Base-by-base conservation (phyloP, 305 asterid genomes). In the Fraxinus paxiana region DNA sequence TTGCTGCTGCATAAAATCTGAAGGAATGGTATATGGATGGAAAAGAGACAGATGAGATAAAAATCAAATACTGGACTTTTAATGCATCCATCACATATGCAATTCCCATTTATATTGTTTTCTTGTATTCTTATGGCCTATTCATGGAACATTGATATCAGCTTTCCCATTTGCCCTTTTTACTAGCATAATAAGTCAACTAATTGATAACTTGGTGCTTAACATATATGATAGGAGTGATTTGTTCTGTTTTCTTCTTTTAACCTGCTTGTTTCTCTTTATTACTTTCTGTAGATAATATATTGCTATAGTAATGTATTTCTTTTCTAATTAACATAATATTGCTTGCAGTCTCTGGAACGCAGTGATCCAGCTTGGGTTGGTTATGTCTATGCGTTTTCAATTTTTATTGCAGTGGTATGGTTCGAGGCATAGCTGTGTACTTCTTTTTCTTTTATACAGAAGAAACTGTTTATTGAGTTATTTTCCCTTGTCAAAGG, bases 371-470 rank as follows among this genome's bases (percentile, higher is more conserved):
- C 97, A 73, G 91, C 97, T 79, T 92, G 96, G 99, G 87, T 94
- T 81, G 98, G 99, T 82, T 96, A 96, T 77, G 12, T 88, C 81
- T 96, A 92, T 79, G 99, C 99, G 80, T 87, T 92, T 77, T 86
- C 90, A 46, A 96, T 94, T 73, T 94, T 96, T 87, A 22, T 89
- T 85, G 89, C 96, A 34, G 98, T 96, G 98, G 98, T 96, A 94
- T 54, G 92, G 43, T 38, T 81, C 69, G 76, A 67, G 9, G 56
- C 46, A 56, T 76, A 22, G 34, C 80, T n/a, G 34, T 78, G 81
- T 71, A 35, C 83, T 30, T 83, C 56, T 41, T 69, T 75, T 81
- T 15, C 56, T 56, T 81, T 76, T 70, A 70, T 31, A 31, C 28
- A 33, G 26, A 31, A 31, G 26, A 70, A 30, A 70, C 10, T 76